A percentile compares a stretch with the other conserved stretches of the same genome.
phyloP scores from a whole-genome alignment of 202 grass and related monocot genomes.

The Brachypodium distachyon region DNA sequence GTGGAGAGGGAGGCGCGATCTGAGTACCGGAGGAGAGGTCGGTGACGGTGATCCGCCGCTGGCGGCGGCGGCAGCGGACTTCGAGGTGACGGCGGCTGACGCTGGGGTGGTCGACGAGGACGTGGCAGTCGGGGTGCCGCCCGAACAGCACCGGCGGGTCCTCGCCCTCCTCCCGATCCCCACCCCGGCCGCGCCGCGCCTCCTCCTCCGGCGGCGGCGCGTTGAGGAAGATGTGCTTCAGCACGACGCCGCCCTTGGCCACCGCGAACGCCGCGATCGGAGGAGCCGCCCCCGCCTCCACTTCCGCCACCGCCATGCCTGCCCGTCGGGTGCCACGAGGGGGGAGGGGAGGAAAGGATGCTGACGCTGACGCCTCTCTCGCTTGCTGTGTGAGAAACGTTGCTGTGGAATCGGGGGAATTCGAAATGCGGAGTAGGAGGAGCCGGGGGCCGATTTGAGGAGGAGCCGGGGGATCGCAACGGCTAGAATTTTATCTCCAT shows the following conservation, averaged over 20 bases:
- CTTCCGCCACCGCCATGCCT: background rate
- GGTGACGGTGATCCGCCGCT: constrained; percentile 45
- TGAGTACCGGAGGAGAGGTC: constrained; percentile 68
- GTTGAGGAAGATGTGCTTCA: constrained; percentile 89
- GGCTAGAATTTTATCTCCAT: constrained; percentile 6
- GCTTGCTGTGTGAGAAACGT: background rate
- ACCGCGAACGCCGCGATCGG: constrained; percentile 77
- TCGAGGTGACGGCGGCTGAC: constrained; percentile 85
- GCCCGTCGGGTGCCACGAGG: background rate
- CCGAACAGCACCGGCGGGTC: constrained; percentile 49
- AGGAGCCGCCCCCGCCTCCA: constrained; percentile 2
- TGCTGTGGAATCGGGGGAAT: background rate
- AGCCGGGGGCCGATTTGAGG: background rate
- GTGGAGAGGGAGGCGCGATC: background rate
- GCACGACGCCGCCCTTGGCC: constrained; percentile 49
- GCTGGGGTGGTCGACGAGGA: constrained; percentile 88
- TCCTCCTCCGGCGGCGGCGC: background rate
- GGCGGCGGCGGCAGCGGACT: constrained; percentile 23
- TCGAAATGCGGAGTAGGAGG: constrained; percentile 15
- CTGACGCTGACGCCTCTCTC: background rate
- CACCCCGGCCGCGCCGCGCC: background rate
- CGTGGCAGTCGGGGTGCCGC: constrained; percentile 77
- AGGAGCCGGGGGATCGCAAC: constrained; percentile 10
- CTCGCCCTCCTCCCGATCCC: constrained; percentile 3
- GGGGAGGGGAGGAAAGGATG: background rate